A percentile compares a stretch with the other conserved stretches of the same genome.
These are phyloP conservation scores for Biscogniauxia sp. DNA, from an alignment of 2,329 filamentous ascomycete genomes.

Conservation along the genomic window DNA sequence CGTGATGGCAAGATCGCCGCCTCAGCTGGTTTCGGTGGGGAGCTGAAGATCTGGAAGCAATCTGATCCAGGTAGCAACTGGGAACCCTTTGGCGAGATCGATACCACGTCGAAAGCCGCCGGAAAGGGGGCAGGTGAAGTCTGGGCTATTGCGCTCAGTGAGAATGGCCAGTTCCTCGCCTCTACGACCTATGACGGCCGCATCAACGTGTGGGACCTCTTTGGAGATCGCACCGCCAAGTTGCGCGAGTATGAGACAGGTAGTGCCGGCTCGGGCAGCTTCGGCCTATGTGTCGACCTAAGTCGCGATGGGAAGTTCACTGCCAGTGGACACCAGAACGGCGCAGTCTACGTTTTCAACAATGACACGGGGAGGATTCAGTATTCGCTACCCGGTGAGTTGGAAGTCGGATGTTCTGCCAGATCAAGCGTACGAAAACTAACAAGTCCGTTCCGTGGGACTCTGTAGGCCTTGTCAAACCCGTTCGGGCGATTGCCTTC, in stretches of 20 bases:
- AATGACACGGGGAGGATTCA: constrained; percentile 82
- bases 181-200: constrained; percentile 83
- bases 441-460: constrained; percentile 12
- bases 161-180: constrained; percentile 81
- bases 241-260: constrained; percentile 82
- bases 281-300: constrained; percentile 84
- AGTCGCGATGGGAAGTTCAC: constrained; percentile 78
- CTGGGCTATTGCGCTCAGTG: constrained; percentile 86
- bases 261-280: constrained; percentile 70
- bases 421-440: neutral
- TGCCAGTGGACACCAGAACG: constrained; percentile 90
- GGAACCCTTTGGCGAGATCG: constrained; percentile 46
- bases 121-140: constrained; percentile 65
- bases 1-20: constrained; percentile 70
- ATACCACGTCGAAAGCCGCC: constrained; percentile 26
- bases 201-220: constrained; percentile 82
- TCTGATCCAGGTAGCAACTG: constrained; percentile 60
- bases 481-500: constrained; percentile 82
- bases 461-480: constrained; percentile 71
- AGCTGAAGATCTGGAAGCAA: constrained; percentile 78
- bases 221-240: constrained; percentile 54
- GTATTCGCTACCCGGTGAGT: constrained; percentile 76
- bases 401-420: constrained; percentile 27
- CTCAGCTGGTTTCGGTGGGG: constrained; percentile 85
- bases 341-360: constrained; percentile 90